Evolutionary conservation across 139 green algal genomes (phyloP), one percentile per base, ranked within the genome.

Genomic region (Volvox africanus): DNA sequence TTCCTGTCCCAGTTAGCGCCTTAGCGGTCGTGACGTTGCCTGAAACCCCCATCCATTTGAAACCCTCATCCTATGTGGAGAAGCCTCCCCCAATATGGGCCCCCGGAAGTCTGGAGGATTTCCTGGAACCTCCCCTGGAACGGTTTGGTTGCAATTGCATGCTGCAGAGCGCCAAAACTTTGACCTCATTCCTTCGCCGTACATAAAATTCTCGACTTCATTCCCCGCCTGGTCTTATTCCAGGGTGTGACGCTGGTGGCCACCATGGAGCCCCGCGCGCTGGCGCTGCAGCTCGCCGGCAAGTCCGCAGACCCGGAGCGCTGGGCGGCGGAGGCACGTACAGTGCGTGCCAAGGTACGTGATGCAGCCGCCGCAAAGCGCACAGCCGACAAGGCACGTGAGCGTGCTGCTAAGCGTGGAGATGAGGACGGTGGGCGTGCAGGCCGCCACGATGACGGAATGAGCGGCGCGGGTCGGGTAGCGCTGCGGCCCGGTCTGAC

Each of bases 271-370:
- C 73, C 92, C 2, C 80, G 89, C 6, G 6, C 28, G 1, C 28
- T 93, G n/a, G 94, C 94, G 21, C 83, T 96, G 37, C 62, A 93
- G 80, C 86, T 96, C 36, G 92, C 92, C 2, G 92, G 93, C 33
- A 91, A 90, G 62, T n/a, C 19, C 12, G n/a, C 20, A 14, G 85
- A 82, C 35, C 26, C n/a, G 14, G 82, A 91, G 90, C 61, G 89
- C 88, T 93, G 86, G 86, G 75, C 73, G 32, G n/a, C 24, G 32
- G 75, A 90, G 75, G 32, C n/a, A 30, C 28, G 61, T 22, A 30
- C 16, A 5, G 30, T 90, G 71, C 86, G 75, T 2, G 85, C 69
- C 28, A 82, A 61, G 37, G 71, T 90, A 6, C 50, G 50, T 20
- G 71, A 81, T 1, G 86, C 86, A 50, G 86, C 44, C n/a, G 86